These are phyloP conservation scores for Daldinia sp. DNA, from an alignment of 2,329 filamentous ascomycete genomes.

Conservation along the genomic window DNA sequence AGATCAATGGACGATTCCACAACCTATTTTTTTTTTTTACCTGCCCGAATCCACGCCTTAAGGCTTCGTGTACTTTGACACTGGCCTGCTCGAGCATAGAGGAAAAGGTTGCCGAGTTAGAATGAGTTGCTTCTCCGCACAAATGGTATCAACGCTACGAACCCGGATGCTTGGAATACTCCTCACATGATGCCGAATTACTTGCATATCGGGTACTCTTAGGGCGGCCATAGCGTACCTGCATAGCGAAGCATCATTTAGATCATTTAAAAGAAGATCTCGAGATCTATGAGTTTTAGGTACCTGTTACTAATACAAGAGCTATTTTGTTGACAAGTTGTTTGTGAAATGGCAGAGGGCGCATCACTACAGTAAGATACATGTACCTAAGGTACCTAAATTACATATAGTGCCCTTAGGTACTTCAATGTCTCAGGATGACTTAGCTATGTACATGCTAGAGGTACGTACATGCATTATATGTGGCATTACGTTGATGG, in stretches of 20 bases:
- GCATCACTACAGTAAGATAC: no score
- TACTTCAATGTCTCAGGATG: no score
- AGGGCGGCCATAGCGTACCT: background rate
- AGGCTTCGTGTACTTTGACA: background rate
- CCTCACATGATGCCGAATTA: background rate
- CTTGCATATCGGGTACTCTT: background rate
- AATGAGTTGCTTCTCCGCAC: conserved; percentile 4
- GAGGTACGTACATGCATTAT: no score
- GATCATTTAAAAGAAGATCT: background rate
- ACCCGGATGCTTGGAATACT: background rate
- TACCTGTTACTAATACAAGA: no score
- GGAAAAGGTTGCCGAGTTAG: background rate
- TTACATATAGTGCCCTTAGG: no score
- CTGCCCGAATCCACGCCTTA: background rate
- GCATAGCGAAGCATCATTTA: background rate
- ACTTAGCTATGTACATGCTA: no score
- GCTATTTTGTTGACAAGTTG: no score
- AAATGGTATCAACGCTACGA: background rate
- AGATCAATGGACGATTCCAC: background rate
- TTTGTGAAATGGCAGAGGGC: no score
- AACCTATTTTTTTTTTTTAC: background rate
- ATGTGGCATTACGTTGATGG: no score
- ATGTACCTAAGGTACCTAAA: no score
- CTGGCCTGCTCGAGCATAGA: background rate
- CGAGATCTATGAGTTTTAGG: no score